Evolutionary conservation across 352 stramenopile genomes (phyloP), one percentile per base, ranked within the genome.

Genomic region (Paralagenidium karlingii): DNA sequence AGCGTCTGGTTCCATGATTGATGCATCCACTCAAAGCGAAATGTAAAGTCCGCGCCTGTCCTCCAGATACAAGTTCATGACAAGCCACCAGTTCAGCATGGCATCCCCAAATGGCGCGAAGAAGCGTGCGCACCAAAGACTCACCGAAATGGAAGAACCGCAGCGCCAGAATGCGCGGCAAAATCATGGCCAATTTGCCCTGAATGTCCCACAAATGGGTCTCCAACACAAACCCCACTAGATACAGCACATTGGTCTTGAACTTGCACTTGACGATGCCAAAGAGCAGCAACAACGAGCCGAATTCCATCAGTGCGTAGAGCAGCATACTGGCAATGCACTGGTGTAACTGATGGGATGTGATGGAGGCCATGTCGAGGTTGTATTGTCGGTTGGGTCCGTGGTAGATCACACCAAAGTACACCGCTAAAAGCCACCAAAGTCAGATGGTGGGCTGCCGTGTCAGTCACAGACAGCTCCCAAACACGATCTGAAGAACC

Each of bases 161-260:
- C 3, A 67, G 20, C 8, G 46, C 44, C 34, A 68, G 46, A 0
- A 50, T 40, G 5, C 60, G 33, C 60, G 56, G 68, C 0, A 43
- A n/a, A 8, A 67, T 18, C n/a, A n/a, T n/a, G n/a, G n/a, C n/a
- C 18, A 67, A 41, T 12, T 61, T 63, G 31, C 44, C 49, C 26
- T 62, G 47, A 19, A 64, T 49, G 8, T 58, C 30, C 20, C 55
- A 27, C 16, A 34, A 43, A 24, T 71, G 57, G 4, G 42, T 63
- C 31, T 65, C 57, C 11, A 71, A 33, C 9, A 65, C 53, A 19
- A 71, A 68, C 25, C 53, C 57, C 12, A 73, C 21, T 11, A 59
- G 58, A n/a, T 66, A 46, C 6, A 61, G 3, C 2, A n/a, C n/a
- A n/a, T n/a, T n/a, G n/a, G n/a, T n/a, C n/a, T n/a, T n/a, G n/a